Conservation (phyloP, 169 alveolate species). For the Besnoitia besnoiti region DNA sequence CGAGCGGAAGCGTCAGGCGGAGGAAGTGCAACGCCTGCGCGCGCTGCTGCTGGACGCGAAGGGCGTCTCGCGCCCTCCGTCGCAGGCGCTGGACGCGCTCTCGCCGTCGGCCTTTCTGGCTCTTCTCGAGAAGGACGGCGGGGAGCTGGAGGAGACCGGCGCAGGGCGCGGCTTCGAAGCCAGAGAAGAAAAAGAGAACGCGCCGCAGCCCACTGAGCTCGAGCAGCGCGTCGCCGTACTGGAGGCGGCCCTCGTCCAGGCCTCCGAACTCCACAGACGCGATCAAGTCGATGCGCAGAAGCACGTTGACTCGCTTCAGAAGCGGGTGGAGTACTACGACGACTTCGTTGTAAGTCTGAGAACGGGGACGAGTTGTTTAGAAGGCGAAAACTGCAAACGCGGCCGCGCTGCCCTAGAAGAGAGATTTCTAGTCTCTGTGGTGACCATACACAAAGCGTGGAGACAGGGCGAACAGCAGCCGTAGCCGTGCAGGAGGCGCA, state of each 20-base stretch:
- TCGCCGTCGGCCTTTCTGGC: background rate
- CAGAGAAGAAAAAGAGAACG: no score
- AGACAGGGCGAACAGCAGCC: no score
- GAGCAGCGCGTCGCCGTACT: background rate
- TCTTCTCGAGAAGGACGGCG: background rate
- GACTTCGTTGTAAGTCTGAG: conserved; percentile 10
- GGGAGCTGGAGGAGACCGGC: background rate
- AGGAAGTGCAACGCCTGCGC: conserved; percentile 20
- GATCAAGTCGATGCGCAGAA: background rate
- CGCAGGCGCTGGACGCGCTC: background rate
- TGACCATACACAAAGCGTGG: no score
- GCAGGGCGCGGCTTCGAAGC: background rate
- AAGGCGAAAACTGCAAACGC: no score
- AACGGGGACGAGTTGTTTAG: no score
- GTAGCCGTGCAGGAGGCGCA: no score
- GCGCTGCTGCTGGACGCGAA: conserved; percentile 22
- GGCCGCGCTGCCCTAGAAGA: no score
- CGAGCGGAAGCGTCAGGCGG: background rate
- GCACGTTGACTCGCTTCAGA: background rate
- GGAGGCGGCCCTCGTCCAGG: background rate
- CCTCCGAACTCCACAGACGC: background rate
- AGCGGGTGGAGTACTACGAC: background rate
- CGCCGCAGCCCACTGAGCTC: background rate
- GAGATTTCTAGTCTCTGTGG: no score
- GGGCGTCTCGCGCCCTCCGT: background rate